Conservation (phyloP, 2,329 filamentous ascomycete species). For the Aspergillus fumigatus region DNA sequence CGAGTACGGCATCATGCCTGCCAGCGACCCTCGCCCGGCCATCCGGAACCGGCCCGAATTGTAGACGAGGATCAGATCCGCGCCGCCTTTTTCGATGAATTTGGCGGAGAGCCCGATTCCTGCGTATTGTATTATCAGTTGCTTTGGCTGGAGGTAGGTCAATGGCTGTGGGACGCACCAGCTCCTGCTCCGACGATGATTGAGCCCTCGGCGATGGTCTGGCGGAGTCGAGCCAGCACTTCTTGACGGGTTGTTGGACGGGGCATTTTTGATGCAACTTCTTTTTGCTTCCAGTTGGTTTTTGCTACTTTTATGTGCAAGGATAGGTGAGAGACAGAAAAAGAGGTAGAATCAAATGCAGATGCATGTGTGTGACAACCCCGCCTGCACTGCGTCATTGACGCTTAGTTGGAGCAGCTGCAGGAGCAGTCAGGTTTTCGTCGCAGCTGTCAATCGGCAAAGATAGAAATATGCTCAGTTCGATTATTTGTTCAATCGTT, state of each 20-base stretch:
- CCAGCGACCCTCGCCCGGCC: conserved; percentile 65
- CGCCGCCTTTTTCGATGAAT: conserved; percentile 63
- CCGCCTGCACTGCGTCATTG: too few species aligned
- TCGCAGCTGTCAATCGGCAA: too few species aligned
- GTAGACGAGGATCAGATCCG: conserved; percentile 67
- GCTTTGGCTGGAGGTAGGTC: too few species aligned
- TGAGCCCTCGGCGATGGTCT: conserved; percentile 51
- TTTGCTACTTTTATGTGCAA: background rate
- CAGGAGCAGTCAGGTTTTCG: too few species aligned
- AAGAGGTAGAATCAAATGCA: background rate
- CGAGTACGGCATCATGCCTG: conserved; percentile 66
- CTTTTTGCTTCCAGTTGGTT: background rate
- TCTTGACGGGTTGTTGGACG: conserved; percentile 54
- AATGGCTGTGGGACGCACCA: conserved; percentile 28
- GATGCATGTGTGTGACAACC: too few species aligned
- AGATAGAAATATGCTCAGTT: too few species aligned
- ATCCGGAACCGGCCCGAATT: conserved; percentile 69
- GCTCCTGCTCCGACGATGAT: conserved; percentile 66
- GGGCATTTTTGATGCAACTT: conserved; percentile 44
- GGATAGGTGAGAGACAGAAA: background rate
- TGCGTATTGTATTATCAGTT: conserved; percentile 14
- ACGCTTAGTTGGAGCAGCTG: too few species aligned
- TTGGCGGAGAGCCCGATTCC: conserved; percentile 68
- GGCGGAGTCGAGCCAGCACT: conserved; percentile 52
- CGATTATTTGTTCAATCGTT: too few species aligned